Base-by-base conservation (phyloP, 2,329 filamentous ascomycete genomes). In the Nemania abortiva region DNA sequence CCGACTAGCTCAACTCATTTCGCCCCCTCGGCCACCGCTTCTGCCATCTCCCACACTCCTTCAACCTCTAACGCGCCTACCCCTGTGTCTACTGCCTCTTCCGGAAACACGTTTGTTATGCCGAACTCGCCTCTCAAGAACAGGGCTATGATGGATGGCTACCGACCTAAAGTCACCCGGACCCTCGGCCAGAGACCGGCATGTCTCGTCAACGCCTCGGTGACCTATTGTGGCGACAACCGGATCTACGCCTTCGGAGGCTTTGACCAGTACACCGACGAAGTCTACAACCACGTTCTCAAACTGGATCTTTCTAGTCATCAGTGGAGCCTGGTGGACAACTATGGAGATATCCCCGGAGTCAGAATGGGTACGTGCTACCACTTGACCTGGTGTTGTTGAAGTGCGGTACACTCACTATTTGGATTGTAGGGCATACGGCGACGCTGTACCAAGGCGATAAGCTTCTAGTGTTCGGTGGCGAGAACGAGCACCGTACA, bases 181-280 rank as follows among this genome's bases (percentile, higher is more conserved):
- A 93, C 92, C 13, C 84, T 92, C 57, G 92, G 92, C 55, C 90
- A 93, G 81, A 89, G 95, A 73, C 96, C 96, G 45, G 95, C 96
- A 42, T 98, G 95, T 78, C 87, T 99, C 58, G 95, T 99, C 74
- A 99, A 99, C 84, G 96, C 96, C 61, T 98, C 96, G 0, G 95
- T 98, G 69, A 99, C 96, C n/a, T 98, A 97, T 80, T 97, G 96
- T 77, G 95, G 95, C 68, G 96, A 97, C 82, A 96, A 98, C 79
- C 91, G 96, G 81, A 98, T 99, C 75, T 98, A 97, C 81, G 96
- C 95, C 11, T 99, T 99, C 84, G 96, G 96, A 52, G 96, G 96
- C 20, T 99, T 99, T 78, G 96, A 99, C 79, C 95, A 98, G 81
- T 98, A 97, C 79, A 99, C 96, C 0, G 96, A 99, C 80, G 96